Evolutionary conservation across 352 stramenopile genomes (phyloP).

Genomic region (Globisporangium acanthophoron): DNA sequence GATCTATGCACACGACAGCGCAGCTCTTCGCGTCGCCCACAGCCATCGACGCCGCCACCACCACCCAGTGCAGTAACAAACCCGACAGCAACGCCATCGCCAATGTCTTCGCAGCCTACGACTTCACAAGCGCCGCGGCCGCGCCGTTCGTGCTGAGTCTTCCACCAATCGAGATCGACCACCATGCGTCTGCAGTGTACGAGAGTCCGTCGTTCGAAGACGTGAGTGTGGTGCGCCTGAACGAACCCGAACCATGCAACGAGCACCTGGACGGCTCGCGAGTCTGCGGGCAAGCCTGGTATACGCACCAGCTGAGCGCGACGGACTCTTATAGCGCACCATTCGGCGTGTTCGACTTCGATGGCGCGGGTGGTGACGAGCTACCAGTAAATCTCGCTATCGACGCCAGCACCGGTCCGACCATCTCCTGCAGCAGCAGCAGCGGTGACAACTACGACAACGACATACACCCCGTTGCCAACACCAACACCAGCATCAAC

Average conservation of each 20-base stretch:
- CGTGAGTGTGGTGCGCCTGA: conserved; percentile 11
- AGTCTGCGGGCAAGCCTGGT: not conserved
- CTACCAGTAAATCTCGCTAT: not conserved
- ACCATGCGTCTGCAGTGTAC: conserved; percentile 9
- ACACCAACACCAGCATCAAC: not conserved
- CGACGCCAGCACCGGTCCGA: not conserved
- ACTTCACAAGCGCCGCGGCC: too few species aligned
- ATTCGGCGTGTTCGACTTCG: not conserved
- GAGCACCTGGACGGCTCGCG: too few species aligned
- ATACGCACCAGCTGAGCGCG: not conserved
- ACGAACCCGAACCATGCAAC: conserved; percentile 2
- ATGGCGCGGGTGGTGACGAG: not conserved
- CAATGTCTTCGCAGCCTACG: too few species aligned
- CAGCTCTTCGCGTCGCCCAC: too few species aligned
- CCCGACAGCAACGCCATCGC: too few species aligned
- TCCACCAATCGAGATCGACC: conserved; percentile 10
- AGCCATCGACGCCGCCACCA: too few species aligned
- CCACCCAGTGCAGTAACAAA: too few species aligned
- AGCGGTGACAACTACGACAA: too few species aligned
- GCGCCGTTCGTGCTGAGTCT: too few species aligned
- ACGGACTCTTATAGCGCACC: too few species aligned
- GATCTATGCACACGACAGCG: too few species aligned
- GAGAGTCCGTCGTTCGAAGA: conserved; percentile 19
- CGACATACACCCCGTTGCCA: too few species aligned
- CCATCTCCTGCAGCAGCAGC: not conserved